Conservation (phyloP, 768 basidiomycete genomes). For the Tulasnella sp. region DNA sequence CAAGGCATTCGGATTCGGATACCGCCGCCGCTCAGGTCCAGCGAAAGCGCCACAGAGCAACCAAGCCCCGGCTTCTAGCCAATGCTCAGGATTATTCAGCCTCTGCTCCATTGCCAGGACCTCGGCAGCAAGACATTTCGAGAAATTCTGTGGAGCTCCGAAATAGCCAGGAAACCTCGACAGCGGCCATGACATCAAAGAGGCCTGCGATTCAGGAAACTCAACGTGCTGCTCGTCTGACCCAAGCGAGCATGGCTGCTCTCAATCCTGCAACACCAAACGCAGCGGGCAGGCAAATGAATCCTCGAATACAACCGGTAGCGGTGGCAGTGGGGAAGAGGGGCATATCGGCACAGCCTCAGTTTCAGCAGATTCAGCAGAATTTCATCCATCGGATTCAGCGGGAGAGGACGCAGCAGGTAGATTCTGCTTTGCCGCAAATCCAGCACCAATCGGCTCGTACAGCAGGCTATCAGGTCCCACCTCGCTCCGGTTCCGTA, state of each 20-base stretch:
- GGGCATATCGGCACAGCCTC: too few relatives aligned
- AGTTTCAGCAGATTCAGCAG: neutral
- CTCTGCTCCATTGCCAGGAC: too few relatives aligned
- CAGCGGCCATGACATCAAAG: too few relatives aligned
- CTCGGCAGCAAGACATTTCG: too few relatives aligned
- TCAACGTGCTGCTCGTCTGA: neutral
- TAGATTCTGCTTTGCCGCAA: constrained; percentile 11
- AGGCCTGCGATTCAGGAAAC: neutral
- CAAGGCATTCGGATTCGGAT: too few relatives aligned
- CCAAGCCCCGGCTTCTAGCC: too few relatives aligned
- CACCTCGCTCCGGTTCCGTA: neutral
- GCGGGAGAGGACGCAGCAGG: neutral
- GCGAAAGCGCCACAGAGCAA: too few relatives aligned
- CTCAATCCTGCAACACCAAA: too few relatives aligned
- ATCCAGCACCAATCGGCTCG: constrained; percentile 1
- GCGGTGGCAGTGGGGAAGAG: neutral
- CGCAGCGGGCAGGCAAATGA: constrained; percentile 1
- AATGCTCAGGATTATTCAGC: neutral
- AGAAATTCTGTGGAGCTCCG: too few relatives aligned
- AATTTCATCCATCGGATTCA: constrained; percentile 23
- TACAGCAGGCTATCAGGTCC: neutral
- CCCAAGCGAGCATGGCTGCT: neutral
- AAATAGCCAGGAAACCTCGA: too few relatives aligned
- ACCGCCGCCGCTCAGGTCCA: too few relatives aligned
- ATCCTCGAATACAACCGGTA: neutral